Conservation (phyloP, 2,329 filamentous ascomycete genomes). For the Ophiostoma montium region DNA sequence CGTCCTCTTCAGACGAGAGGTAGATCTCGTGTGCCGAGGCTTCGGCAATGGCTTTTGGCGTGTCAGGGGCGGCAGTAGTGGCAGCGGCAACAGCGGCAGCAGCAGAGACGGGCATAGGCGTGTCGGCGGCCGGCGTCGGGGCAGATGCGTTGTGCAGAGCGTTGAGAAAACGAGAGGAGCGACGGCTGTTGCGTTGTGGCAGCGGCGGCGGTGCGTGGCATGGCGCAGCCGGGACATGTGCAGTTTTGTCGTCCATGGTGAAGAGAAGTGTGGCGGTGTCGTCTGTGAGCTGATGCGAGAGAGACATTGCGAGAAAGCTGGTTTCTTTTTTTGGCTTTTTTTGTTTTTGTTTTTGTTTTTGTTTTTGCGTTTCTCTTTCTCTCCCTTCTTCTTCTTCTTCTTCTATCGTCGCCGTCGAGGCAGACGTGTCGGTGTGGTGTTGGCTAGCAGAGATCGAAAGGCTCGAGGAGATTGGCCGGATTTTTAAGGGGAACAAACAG, state of each 20-base stretch:
- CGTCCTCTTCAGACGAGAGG: conserved; percentile 52
- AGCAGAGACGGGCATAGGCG: background rate
- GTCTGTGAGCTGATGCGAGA: background rate
- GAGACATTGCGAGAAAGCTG: background rate
- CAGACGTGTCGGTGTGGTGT: too few species aligned
- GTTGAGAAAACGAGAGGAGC: conserved; percentile 32
- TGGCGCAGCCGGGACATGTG: conserved; percentile 8
- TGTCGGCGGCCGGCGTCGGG: background rate
- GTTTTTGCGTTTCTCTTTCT: background rate
- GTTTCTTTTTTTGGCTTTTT: background rate
- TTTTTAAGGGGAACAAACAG: too few species aligned
- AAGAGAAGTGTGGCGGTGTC: background rate
- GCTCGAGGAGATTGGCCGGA: too few species aligned
- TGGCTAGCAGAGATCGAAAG: too few species aligned
- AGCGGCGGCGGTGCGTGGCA: conserved; percentile 26
- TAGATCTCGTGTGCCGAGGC: conserved; percentile 43
- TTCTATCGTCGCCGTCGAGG: background rate
- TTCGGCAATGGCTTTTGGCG: conserved; percentile 18
- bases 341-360: background rate
- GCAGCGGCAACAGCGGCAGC: background rate
- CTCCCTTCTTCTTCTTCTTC: background rate
- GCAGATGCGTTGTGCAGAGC: conserved; percentile 19
- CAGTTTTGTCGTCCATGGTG: background rate
- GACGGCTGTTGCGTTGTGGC: conserved; percentile 34
- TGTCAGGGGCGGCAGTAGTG: background rate